Conservation (phyloP, 2,329 filamentous ascomycete genomes). For the Cyclaneusma minus region DNA sequence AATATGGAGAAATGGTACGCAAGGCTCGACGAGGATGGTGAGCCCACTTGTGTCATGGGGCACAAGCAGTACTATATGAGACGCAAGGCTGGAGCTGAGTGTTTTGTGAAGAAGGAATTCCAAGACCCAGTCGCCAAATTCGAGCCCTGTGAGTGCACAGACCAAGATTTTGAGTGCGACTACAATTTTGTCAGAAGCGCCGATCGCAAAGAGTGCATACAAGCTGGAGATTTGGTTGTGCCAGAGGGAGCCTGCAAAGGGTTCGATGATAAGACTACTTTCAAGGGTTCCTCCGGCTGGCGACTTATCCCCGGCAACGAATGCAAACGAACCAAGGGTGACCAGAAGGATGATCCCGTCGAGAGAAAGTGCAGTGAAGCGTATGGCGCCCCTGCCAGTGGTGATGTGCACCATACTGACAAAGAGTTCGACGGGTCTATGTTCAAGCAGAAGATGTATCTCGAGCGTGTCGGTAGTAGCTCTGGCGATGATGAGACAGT, state of each 20-base stretch:
- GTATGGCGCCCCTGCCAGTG: slow-evolving; percentile 36
- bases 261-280: slow-evolving; percentile 44
- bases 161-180: slow-evolving; percentile 87
- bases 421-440: slow-evolving; percentile 44
- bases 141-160: slow-evolving; percentile 66
- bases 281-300: slow-evolving; percentile 79
- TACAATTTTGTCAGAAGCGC: slow-evolving; percentile 66
- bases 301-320: slow-evolving; percentile 75
- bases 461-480: slow-evolving; percentile 58
- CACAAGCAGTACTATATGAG: slow-evolving; percentile 78
- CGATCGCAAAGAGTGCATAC: slow-evolving; percentile 54
- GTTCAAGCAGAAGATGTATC: slow-evolving; percentile 48
- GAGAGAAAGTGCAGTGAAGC: slow-evolving; percentile 63
- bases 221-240: slow-evolving; percentile 41
- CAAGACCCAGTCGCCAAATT: slow-evolving; percentile 57
- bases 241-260: slow-evolving; percentile 60
- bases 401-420: slow-evolving; percentile 46
- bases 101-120: slow-evolving; percentile 78
- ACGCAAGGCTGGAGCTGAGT: slow-evolving; percentile 75
- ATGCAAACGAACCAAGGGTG: slow-evolving; percentile 44
- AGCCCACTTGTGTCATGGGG: slow-evolving; percentile 87
- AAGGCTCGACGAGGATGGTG: slow-evolving; percentile 61
- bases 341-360: slow-evolving; percentile 54
- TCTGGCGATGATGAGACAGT: slow-evolving; percentile 56
- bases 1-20: slow-evolving; percentile 87